phyloP scores from a whole-genome alignment of 495 filamentous ascomycete species.

The Parathielavia appendiculata region DNA sequence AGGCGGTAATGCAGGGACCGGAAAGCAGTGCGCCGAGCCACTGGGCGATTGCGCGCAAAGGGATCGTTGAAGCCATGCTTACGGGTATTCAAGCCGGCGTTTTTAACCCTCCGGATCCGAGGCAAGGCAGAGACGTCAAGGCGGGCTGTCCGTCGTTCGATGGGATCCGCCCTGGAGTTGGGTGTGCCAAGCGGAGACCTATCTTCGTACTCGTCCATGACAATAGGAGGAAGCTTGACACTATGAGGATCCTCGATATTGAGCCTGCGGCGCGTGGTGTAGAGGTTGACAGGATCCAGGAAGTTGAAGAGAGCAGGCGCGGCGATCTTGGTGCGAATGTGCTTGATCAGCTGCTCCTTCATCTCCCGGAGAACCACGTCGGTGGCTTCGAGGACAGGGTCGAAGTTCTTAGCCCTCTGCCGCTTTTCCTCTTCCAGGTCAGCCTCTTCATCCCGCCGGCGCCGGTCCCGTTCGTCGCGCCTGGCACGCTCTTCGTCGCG shows the following conservation, averaged over 20 bases:
- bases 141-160: slow-evolving; percentile 45
- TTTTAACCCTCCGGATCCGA: slow-evolving; percentile 63
- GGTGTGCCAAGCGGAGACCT: slow-evolving; percentile 58
- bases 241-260: slow-evolving; percentile 69
- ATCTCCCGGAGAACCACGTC: slow-evolving; percentile 75
- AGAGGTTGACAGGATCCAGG: slow-evolving; percentile 76
- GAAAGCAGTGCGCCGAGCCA: slow-evolving; percentile 41
- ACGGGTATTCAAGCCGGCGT: slow-evolving; percentile 52
- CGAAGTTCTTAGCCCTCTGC: slow-evolving; percentile 72
- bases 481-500: slow-evolving; percentile 55
- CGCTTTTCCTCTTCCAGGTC: slow-evolving; percentile 84
- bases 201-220: slow-evolving; percentile 50
- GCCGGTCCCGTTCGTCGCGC: slow-evolving; percentile 41
- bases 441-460: slow-evolving; percentile 58
- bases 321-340: slow-evolving; percentile 78
- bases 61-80: slow-evolving; percentile 72
- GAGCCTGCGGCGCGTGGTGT: slow-evolving; percentile 65
- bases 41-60: slow-evolving; percentile 60
- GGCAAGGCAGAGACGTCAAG: slow-evolving; percentile 62
- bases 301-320: slow-evolving; percentile 75
- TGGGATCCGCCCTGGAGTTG: slow-evolving; percentile 58
- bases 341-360: slow-evolving; percentile 74
- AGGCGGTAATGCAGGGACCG: slow-evolving; percentile 52
- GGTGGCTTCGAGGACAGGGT: slow-evolving; percentile 77
- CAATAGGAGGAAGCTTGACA: slow-evolving; percentile 33